phyloP scores from a whole-genome alignment of 2,329 filamentous ascomycete species.

The Ceratocystiopsis sp. region DNA sequence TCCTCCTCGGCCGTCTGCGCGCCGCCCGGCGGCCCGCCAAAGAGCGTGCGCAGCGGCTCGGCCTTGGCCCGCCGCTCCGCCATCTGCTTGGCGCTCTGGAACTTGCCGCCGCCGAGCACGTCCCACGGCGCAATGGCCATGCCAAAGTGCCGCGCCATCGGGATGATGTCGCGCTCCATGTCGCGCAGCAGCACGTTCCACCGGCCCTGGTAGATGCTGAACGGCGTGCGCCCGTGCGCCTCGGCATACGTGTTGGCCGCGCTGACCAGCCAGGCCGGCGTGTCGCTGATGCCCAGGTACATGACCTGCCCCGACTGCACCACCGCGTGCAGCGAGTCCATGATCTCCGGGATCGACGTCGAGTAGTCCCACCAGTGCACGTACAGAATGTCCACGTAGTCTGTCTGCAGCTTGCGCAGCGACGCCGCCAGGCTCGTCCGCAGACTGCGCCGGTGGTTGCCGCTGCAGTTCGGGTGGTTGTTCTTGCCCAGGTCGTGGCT shows the following conservation, averaged over 20 bases:
- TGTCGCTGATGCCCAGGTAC: slow-evolving; percentile 24
- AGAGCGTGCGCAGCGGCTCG: slow-evolving; percentile 21
- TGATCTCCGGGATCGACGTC: slow-evolving; percentile 24
- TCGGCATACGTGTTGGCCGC: slow-evolving; percentile 22
- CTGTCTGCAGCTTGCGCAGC: slow-evolving; percentile 26
- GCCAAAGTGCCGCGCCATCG: slow-evolving; percentile 23
- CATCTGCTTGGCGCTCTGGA: slow-evolving; percentile 23
- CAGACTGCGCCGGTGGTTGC: slow-evolving; percentile 26
- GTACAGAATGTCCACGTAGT: slow-evolving; percentile 28
- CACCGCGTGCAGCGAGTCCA: slow-evolving; percentile 24
- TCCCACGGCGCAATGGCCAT: slow-evolving; percentile 45
- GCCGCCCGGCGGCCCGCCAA: slow-evolving; percentile 7
- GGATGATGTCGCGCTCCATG: slow-evolving; percentile 25
- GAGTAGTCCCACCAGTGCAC: slow-evolving; percentile 28
- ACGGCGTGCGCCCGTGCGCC: slow-evolving; percentile 18
- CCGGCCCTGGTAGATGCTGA: slow-evolving; percentile 23
- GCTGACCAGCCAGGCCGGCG: slow-evolving; percentile 23
- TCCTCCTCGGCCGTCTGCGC: slow-evolving; percentile 29
- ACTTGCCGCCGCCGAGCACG: slow-evolving; percentile 34
- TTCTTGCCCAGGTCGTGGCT: slow-evolving; percentile 20
- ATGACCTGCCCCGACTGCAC: slow-evolving; percentile 24
- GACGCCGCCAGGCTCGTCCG: slow-evolving; percentile 25
- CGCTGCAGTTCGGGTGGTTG: slow-evolving; percentile 22
- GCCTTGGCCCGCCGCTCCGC: slow-evolving; percentile 14
- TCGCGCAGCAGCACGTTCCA: slow-evolving; percentile 18